Evolutionary conservation across 176 grass and related monocot species (phyloP).

Genomic region (Stipa capillata): DNA sequence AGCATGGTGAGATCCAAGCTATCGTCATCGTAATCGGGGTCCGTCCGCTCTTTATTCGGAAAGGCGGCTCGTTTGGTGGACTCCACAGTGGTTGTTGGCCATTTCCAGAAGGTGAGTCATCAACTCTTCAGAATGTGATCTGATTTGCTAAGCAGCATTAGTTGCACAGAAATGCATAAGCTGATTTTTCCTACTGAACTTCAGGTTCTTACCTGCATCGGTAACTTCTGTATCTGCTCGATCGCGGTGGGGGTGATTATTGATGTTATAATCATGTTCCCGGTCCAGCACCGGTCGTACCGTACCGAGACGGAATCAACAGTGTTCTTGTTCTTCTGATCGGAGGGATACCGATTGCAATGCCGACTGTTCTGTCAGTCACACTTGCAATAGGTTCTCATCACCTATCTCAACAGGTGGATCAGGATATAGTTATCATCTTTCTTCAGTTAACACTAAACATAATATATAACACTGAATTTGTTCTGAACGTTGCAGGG

Average conservation of each 20-base stretch:
- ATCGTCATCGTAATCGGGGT: slow-evolving; percentile 59
- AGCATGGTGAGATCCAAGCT: slow-evolving; percentile 78
- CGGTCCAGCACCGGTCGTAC: slow-evolving; percentile 62
- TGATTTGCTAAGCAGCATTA: not conserved
- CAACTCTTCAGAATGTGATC: not conserved
- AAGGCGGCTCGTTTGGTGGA: slow-evolving; percentile 79
- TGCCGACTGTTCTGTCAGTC: slow-evolving; percentile 85
- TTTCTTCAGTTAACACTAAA: not conserved
- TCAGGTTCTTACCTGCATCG: slow-evolving; percentile 81
- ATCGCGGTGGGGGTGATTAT: slow-evolving; percentile 58
- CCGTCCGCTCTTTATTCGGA: slow-evolving; percentile 55
- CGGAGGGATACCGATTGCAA: slow-evolving; percentile 77
- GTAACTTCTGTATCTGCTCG: slow-evolving; percentile 92
- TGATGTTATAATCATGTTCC: slow-evolving; percentile 87
- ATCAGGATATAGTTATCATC: not conserved
- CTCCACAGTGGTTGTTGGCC: slow-evolving; percentile 60
- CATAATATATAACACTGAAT: not conserved
- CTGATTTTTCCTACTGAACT: not conserved
- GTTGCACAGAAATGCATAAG: not conserved
- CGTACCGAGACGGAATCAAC: slow-evolving; percentile 72
- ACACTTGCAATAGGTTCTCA: slow-evolving; percentile 89
- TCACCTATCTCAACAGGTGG: slow-evolving; percentile 71
- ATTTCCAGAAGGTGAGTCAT: slow-evolving; percentile 68
- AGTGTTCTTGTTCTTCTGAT: slow-evolving; percentile 88
- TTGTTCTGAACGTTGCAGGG: slow-evolving; percentile 36